Conservation (phyloP, 2,329 filamentous ascomycete genomes). For the Monosporascus sp. region DNA sequence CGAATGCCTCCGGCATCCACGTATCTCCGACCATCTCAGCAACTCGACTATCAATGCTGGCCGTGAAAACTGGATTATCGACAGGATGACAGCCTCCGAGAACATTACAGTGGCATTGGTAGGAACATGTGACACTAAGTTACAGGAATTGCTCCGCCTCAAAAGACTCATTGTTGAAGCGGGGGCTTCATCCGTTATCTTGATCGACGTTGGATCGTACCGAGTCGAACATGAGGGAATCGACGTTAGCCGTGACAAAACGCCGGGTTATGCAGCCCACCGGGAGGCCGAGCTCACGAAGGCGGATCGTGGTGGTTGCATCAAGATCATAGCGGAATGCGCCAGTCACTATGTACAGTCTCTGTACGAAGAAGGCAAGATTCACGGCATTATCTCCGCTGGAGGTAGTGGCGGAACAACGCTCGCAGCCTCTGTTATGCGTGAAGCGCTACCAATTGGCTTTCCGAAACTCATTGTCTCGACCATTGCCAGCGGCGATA, state of each 20-base stretch:
- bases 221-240: conserved; percentile 40
- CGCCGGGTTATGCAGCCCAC: conserved; percentile 34
- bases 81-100: not conserved
- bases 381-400: conserved; percentile 54
- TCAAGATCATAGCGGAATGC: conserved; percentile 49
- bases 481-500: conserved; percentile 65
- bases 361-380: conserved; percentile 30
- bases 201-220: conserved; percentile 53
- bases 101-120: conserved; percentile 35
- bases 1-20: no score
- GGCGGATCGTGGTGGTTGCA: conserved; percentile 49
- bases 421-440: conserved; percentile 57
- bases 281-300: conserved; percentile 27
- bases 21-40: no score
- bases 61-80: not conserved
- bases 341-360: conserved; percentile 37
- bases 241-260: conserved; percentile 33
- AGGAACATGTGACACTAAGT: conserved; percentile 62
- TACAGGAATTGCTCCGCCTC: conserved; percentile 52
- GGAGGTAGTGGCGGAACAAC: conserved; percentile 62
- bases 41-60: no score
- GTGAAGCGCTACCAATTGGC: conserved; percentile 54
- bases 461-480: conserved; percentile 68
- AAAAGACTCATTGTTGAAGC: conserved; percentile 36
- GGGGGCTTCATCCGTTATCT: conserved; percentile 31